Evolutionary conservation across 768 basidiomycete species (phyloP).

Genomic region (Asterophora parasitica): DNA sequence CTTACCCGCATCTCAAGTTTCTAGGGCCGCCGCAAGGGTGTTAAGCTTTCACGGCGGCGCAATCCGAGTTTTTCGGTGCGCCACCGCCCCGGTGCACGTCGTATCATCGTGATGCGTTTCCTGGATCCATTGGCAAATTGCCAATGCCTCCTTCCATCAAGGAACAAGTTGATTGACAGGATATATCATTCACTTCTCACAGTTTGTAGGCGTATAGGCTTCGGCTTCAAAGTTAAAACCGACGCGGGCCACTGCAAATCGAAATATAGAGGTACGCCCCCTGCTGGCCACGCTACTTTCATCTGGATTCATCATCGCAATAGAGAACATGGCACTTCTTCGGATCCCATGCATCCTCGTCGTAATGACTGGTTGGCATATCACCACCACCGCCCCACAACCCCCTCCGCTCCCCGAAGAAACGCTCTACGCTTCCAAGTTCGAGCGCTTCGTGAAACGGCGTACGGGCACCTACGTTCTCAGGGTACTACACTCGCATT

Average conservation of each 20-base stretch:
- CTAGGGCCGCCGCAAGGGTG: background rate
- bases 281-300: too few relatives aligned
- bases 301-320: conserved; percentile 33
- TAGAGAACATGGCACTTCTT: conserved; percentile 30
- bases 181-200: too few relatives aligned
- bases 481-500: conserved; percentile 28
- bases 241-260: too few relatives aligned
- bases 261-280: too few relatives aligned
- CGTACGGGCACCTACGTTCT: conserved; percentile 27
- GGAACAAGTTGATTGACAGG: background rate
- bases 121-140: background rate
- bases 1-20: background rate
- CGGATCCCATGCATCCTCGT: conserved; percentile 41
- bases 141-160: background rate
- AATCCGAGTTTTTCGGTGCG: conserved; percentile 13
- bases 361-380: conserved; percentile 39
- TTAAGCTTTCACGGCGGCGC: background rate
- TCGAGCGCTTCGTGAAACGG: conserved; percentile 34
- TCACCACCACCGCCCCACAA: conserved; percentile 42
- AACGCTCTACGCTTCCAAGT: conserved; percentile 26
- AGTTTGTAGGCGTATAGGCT: too few relatives aligned
- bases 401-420: conserved; percentile 33
- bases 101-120: background rate
- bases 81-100: conserved; percentile 6
- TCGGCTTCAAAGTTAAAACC: too few relatives aligned